phyloP scores from a whole-genome alignment of 2,329 filamentous ascomycete species.

The Colletotrichum tamarilloi region DNA sequence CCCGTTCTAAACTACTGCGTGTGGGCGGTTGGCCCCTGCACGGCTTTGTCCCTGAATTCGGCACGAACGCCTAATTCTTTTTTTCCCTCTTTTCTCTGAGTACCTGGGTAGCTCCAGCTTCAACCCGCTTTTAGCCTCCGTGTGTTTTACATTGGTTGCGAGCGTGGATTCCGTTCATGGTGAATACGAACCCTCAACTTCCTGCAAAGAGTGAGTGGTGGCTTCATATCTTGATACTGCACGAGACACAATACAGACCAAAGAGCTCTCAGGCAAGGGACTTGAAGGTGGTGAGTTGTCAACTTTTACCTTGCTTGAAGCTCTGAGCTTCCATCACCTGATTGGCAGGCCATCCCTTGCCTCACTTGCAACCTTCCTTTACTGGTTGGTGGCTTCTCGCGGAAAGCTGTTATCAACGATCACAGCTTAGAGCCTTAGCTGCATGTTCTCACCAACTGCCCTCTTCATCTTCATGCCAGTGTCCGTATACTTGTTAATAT shows the following conservation, averaged over 20 bases:
- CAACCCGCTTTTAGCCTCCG: background rate
- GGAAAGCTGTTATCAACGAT: background rate
- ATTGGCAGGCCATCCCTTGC: background rate
- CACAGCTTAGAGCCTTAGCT: background rate
- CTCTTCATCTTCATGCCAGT: background rate
- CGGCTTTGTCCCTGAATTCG: constrained; percentile 26
- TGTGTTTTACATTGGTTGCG: background rate
- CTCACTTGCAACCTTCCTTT: background rate
- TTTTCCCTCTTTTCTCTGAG: background rate
- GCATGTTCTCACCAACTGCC: background rate
- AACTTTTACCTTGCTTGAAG: background rate
- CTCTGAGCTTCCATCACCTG: background rate
- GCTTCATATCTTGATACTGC: background rate
- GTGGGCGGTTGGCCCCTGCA: constrained; percentile 20
- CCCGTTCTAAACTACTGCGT: background rate
- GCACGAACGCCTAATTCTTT: constrained; percentile 22
- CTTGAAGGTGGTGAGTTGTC: background rate
- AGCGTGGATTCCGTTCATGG: background rate
- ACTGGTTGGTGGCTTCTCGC: background rate
- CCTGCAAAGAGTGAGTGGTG: too few relatives aligned
- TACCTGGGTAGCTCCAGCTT: background rate
- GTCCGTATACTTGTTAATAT: background rate
- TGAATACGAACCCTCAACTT: background rate
- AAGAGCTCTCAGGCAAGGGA: background rate
- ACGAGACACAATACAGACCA: too few relatives aligned